phyloP scores from a whole-genome alignment of 2,329 filamentous ascomycete species.

The Cercospora sp. region DNA sequence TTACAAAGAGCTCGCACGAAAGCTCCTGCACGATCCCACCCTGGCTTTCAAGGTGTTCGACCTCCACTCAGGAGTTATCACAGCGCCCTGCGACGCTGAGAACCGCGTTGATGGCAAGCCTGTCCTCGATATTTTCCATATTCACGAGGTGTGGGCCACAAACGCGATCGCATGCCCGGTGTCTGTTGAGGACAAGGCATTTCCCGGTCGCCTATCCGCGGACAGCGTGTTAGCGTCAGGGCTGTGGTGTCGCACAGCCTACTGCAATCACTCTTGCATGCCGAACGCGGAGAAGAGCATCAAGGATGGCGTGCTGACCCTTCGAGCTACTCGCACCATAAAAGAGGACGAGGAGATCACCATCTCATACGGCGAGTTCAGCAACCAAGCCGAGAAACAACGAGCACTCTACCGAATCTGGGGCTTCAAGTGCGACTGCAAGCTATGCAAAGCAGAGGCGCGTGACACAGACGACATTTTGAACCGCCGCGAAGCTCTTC shows the following conservation, averaged over 20 bases:
- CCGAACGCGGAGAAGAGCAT: conserved; percentile 22
- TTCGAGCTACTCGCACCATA: conserved; percentile 18
- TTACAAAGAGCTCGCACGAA: conserved; percentile 15
- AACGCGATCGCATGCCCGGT: conserved; percentile 18
- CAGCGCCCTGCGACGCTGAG: background rate
- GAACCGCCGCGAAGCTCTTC: conserved; percentile 4
- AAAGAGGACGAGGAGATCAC: conserved; percentile 22
- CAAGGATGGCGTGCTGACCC: conserved; percentile 17
- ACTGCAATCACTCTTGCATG: conserved; percentile 24
- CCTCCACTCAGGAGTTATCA: conserved; percentile 9
- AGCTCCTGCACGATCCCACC: conserved; percentile 3
- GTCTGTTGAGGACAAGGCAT: conserved; percentile 1
- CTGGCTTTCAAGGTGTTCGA: conserved; percentile 11
- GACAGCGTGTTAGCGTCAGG: conserved; percentile 7
- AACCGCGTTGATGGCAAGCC: conserved; percentile 14
- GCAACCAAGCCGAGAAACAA: conserved; percentile 5
- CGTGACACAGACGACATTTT: background rate
- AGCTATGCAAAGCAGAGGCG: conserved; percentile 10
- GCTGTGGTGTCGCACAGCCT: conserved; percentile 15
- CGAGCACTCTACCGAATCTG: conserved; percentile 7
- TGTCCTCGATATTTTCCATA: conserved; percentile 20
- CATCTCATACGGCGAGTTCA: conserved; percentile 17
- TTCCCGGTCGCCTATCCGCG: conserved; percentile 5
- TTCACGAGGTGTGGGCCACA: conserved; percentile 21
- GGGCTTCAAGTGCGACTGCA: conserved; percentile 18